Evolutionary conservation across 2,329 filamentous ascomycete species (phyloP).

Genomic region (Trichoderma pleuroti): DNA sequence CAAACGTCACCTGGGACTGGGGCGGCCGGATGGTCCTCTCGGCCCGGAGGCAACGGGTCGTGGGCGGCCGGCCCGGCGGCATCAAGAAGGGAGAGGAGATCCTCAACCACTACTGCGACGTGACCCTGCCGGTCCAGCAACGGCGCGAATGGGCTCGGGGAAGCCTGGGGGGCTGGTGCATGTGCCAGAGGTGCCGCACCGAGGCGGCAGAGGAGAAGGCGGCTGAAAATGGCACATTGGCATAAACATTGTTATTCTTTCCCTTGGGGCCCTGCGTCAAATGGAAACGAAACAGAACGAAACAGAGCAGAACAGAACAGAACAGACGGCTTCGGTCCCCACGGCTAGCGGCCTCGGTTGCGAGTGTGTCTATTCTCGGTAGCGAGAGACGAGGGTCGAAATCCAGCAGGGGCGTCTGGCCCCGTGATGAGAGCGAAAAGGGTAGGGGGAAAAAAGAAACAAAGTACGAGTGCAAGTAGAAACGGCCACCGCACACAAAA

Average conservation of each 20-base stretch:
- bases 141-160: slow-evolving; percentile 86
- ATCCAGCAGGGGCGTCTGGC: not conserved
- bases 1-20: slow-evolving; percentile 95
- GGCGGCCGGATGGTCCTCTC: slow-evolving; percentile 71
- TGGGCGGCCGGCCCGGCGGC: slow-evolving; percentile 51
- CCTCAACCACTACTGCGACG: slow-evolving; percentile 91
- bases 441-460: not conserved
- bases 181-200: slow-evolving; percentile 76
- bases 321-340: not conserved
- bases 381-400: not conserved
- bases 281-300: no score
- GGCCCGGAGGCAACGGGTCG: slow-evolving; percentile 56
- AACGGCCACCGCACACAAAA: not conserved
- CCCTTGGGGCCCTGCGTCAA: not conserved
- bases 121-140: slow-evolving; percentile 71
- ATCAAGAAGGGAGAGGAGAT: slow-evolving; percentile 80
- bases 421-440: not conserved
- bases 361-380: not conserved
- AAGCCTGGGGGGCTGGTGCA: slow-evolving; percentile 83
- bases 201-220: slow-evolving; percentile 50
- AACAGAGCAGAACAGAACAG: no score
- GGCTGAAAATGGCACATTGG: not conserved
- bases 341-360: not conserved
- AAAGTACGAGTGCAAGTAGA: not conserved
- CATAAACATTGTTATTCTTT: not conserved